A percentile compares a stretch with the other conserved stretches of the same genome.
phyloP scores from a whole-genome alignment of 768 basidiomycete species.

The Hygrophorus russula region DNA sequence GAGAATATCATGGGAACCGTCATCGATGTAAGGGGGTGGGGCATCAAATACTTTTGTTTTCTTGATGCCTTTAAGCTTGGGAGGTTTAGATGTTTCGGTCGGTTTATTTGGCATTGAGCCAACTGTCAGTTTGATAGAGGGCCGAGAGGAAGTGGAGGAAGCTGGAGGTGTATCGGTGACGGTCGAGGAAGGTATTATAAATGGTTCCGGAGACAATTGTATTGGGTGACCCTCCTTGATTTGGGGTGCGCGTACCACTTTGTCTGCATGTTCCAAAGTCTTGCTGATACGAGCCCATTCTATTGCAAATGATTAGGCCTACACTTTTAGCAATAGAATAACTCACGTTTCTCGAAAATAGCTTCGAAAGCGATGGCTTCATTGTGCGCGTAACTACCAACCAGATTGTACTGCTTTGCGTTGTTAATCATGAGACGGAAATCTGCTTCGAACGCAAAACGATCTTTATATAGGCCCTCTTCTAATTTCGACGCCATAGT shows the following conservation, averaged over 20 bases:
- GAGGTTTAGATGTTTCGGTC: conserved; percentile 20
- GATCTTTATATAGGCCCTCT: conserved; percentile 75
- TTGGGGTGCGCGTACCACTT: too few species aligned
- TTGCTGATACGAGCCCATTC: conserved; percentile 86
- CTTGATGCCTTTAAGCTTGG: conserved; percentile 28
- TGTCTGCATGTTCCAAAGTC: conserved; percentile 40
- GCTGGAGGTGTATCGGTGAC: conserved; percentile 20
- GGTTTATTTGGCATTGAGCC: conserved; percentile 23
- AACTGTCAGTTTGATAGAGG: conserved; percentile 62
- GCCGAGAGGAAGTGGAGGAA: conserved; percentile 30
- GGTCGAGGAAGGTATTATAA: conserved; percentile 16
- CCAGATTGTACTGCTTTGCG: conserved; percentile 74
- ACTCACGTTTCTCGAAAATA: conserved; percentile 81
- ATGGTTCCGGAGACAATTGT: conserved; percentile 8
- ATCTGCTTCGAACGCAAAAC: conserved; percentile 76
- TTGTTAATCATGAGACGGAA: conserved; percentile 84
- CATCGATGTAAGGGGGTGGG: conserved; percentile 61
- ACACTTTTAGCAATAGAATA: not conserved
- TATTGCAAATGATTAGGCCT: conserved; percentile 17
- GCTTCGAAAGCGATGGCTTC: conserved; percentile 67
- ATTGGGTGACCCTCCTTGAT: not conserved
- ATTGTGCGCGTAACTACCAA: conserved; percentile 60
- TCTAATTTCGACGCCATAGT: conserved; percentile 83
- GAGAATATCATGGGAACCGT: conserved; percentile 71
- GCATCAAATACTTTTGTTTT: conserved; percentile 39